Evolutionary conservation across 1,284 basidiomycete genomes (phyloP), one percentile per base, ranked within the genome.

Genomic region (Papiliotrema fonsecae): DNA sequence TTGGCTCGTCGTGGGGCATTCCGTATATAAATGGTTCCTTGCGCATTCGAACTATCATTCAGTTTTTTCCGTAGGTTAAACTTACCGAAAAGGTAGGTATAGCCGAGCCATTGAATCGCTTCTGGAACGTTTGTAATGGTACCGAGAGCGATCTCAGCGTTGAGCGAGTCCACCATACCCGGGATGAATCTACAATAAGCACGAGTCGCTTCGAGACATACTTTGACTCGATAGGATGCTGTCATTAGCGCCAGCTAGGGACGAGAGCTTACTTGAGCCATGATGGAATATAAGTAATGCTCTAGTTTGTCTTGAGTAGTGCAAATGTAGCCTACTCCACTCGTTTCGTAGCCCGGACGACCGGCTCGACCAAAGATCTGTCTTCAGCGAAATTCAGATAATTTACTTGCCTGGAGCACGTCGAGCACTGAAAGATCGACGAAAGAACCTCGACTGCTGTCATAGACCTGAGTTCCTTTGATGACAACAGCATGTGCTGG

Each of bases 401-500:
- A 1, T 21, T 31, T 0, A 34, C 32, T 54, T 43, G 69, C 71
- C 74, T 93, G 96, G 4, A 99, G 76, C 4, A 99, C 96, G 69
- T 99, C 96, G 35, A 99, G 78, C 14, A 99, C 86, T 3, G 92
- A 88, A 25, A 99, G 79, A 70, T 99, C 93, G 45, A 89, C 85
- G 62, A 97, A 97, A 7, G 86, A 77, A 59, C 93, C 92, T 64
- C 85, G 87, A 6, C 82, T 78, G 52, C 86, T 87, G 64, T 97
- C 88, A 69, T 98, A 99, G 2, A 99, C 81, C 62, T 98, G 88
- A 0, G 96, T 99, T 14, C 96, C 96, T 74, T 98, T 99, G 77
- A 99, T 99, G 57, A 99, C 78, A 50, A 93, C 90, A 49, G 96
- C 96, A 74, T 98, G 97, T 4, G 96, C 96, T 34, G 96, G 96